Evolutionary conservation across 148 eudicot genomes (phyloP).

Genomic region (Rhododendron henanense): DNA sequence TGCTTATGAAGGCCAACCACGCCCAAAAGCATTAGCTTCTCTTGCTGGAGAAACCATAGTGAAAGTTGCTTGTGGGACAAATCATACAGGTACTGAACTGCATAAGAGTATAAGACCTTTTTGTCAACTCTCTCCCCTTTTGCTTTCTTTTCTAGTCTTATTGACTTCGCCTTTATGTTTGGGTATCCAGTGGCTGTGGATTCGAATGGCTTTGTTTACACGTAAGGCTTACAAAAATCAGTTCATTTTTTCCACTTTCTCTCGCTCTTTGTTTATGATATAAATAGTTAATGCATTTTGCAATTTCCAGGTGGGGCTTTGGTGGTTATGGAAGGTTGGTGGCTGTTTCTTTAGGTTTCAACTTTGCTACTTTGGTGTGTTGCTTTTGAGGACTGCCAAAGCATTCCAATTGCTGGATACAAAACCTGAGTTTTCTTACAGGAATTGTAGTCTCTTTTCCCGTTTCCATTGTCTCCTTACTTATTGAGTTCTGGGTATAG

Average conservation of each 20-base stretch:
- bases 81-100: conserved; percentile 74
- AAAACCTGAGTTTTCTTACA: conserved; percentile 2
- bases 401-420: not conserved
- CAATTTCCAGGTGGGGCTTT: conserved; percentile 78
- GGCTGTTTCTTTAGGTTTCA: conserved; percentile 4
- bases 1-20: conserved; percentile 93
- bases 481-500: conserved; percentile 30
- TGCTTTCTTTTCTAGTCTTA: not conserved
- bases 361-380: not conserved
- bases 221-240: conserved; percentile 54
- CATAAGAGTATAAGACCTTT: not conserved
- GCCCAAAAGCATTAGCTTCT: conserved; percentile 74
- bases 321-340: conserved; percentile 99
- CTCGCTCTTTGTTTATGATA: not conserved
- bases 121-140: not conserved
- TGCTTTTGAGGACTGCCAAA: not conserved
- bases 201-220: conserved; percentile 83
- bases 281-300: not conserved
- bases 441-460: not conserved
- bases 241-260: not conserved
- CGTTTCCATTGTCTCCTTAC: not conserved
- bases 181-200: conserved; percentile 86
- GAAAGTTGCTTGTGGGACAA: conserved; percentile 94
- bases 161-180: conserved; percentile 23
- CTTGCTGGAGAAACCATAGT: conserved; percentile 77